Base-by-base conservation (phyloP, 73 alveolate genomes). In the Paraurostyla sp. region DNA sequence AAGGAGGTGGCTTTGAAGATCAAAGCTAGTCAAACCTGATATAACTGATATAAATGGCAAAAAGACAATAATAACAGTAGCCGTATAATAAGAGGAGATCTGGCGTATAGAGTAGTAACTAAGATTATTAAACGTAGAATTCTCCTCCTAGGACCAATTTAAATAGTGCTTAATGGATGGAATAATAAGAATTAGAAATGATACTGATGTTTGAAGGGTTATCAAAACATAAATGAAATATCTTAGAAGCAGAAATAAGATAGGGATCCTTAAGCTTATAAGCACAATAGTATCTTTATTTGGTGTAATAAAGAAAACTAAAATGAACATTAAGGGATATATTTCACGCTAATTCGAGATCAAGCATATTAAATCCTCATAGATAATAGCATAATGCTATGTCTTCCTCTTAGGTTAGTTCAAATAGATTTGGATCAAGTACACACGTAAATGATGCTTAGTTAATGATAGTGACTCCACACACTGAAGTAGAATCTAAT, bases 201-300 rank as follows among this genome's bases (percentile, higher is more conserved):
- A 65, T 65, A 18, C 4, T 32, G 29, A 65, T 65, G 82, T 65
- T 65, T 65, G 58, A 65, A 11, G 6, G 58, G 7, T 30, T 65
- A 6, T 65, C 82, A 1, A 32, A 38, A 22, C 58, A 65, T 38
- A 65, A 65, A 40, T 13, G 58, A 65, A 58, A 65, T 38, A 38
- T 65, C 23, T 16, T 65, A 18, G 82, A 65, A 40, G 6, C 60
- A 18, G 16, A 65, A 40, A 65, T 65, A 32, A 65, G 82, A 35
- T 38, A 65, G 35, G 82, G 82, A 11, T 22, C 35, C 3, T 22
- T 38, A 35, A 65, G 46, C 46, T 65, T 40, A 33, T 16, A 38
- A 58, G 82, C 82, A 4, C 46, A 65, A 38, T 38, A 65, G 58
- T 65, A 65, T 38, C 46, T 65, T 22, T 38, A 32, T 16, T 40